A percentile compares a stretch with the other conserved stretches of the same genome.
Conservation (phyloP, 2,329 filamentous ascomycete species). For the Alternaria gansuensis region DNA sequence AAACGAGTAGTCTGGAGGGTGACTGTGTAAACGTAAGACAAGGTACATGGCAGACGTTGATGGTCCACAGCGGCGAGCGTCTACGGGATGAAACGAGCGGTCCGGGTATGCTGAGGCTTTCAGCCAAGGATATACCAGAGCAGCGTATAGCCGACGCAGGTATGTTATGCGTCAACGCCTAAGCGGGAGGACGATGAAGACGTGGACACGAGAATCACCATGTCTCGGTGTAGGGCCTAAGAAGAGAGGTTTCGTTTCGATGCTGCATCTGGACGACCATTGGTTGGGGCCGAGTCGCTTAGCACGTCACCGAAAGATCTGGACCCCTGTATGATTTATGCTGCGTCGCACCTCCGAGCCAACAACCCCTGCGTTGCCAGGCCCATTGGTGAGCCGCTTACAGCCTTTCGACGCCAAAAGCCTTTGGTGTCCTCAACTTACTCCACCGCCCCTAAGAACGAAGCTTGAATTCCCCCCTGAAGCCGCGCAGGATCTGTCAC, state of each 20-base stretch:
- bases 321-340: constrained; percentile 42
- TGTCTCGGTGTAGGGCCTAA: constrained; percentile 27
- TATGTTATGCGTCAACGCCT: constrained; percentile 39
- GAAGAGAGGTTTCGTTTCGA: constrained; percentile 43
- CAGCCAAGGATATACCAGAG: constrained; percentile 43
- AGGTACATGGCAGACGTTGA: constrained; percentile 28
- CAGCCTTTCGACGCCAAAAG: background rate
- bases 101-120: constrained; percentile 34
- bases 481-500: background rate
- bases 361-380: constrained; percentile 27
- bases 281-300: constrained; percentile 41
- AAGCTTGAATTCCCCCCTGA: background rate
- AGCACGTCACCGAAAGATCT: too few species aligned
- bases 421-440: background rate
- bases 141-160: constrained; percentile 34
- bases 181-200: constrained; percentile 28
- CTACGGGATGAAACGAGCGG: constrained; percentile 44
- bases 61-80: constrained; percentile 43
- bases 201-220: constrained; percentile 25
- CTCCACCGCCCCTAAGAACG: background rate
- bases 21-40: constrained; percentile 40
- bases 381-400: constrained; percentile 41
- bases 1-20: constrained; percentile 37
- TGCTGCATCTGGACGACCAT: constrained; percentile 29
- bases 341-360: constrained; percentile 39